Base-by-base conservation (phyloP, 2,329 filamentous ascomycete species). In the Sporothrix globosa region DNA sequence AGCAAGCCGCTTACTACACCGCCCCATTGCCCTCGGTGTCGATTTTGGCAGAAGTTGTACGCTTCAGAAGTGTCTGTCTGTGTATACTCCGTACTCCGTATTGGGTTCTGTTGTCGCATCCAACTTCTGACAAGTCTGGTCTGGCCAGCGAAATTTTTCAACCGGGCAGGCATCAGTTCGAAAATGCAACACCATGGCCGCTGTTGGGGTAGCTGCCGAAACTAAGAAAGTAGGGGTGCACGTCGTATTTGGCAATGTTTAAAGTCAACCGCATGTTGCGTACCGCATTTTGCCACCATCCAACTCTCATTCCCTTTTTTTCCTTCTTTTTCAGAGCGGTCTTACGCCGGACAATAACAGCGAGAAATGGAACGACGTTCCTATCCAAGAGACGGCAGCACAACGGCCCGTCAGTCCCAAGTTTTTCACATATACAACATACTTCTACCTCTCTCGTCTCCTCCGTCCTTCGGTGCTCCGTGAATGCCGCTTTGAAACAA, bases 321-420 rank as follows among this genome's bases (percentile, higher is more conserved):
- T 17, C 58, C 58, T 39, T 66, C 19, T 10, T 66, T 69, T 66
- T 50, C 39, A n/a, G 30, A 13, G 9, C 2, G 34, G 34, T 34
- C 34, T 7, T 34, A 34, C 5, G 5, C 24, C 41, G 14, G 4
- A 14, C 56, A 61, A 61, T 44, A 61, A 44, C 56, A 61, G 34
- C 56, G 56, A 61, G 56, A 41, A 61, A 61, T 44, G 56, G 21
- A 61, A 61, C 56, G 56, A 61, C 39, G 56, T 61, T 34, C 56
- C 34, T 44, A 9, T 34, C 34, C 34, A 34, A 34, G 4, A 9
- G 34, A 34, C 6, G 54, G 10, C 54, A 58, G 30, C 39, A 6
- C 34, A 34, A 6, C 34, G 34, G 34, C 34, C 34, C 34, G 34
- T 34, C 34, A 9, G 34, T 6, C 34, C 34, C 34, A 7, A 30